Percentiles rank a stretch among this genome's conserved stretches.
phyloP scores from a whole-genome alignment of 495 filamentous ascomycete species.

The Penicillium nucicola region DNA sequence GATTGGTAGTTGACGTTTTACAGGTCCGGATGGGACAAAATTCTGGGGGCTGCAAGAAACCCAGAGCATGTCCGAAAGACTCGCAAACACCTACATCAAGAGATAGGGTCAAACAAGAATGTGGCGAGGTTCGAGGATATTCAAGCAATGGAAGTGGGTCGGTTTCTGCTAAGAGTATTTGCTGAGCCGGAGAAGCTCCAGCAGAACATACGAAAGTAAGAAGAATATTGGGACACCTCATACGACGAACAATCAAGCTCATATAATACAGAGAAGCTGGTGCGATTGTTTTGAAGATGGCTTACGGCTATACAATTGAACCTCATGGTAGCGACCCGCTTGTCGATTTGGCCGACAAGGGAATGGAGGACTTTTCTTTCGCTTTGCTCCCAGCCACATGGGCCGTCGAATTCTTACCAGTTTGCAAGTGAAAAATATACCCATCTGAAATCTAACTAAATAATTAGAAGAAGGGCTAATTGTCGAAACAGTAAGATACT shows the following conservation, averaged over 20 bases:
- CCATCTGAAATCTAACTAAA: too few species aligned
- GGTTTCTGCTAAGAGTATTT: conserved; percentile 38
- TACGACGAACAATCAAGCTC: too few species aligned
- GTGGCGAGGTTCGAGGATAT: conserved; percentile 28
- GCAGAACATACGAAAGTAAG: conserved; percentile 35
- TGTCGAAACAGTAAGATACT: conserved; percentile 26
- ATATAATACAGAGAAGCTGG: conserved; percentile 28
- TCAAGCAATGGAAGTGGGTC: conserved; percentile 33
- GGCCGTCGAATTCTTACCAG: conserved; percentile 41
- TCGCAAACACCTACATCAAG: conserved; percentile 32
- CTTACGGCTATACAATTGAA: conserved; percentile 49
- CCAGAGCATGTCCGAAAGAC: conserved; percentile 24
- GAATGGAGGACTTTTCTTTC: conserved; percentile 35
- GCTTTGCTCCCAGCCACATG: conserved; percentile 37
- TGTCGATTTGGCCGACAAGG: conserved; percentile 34
- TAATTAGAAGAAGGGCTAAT: too few species aligned
- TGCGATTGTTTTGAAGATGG: conserved; percentile 42
- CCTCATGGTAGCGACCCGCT: conserved; percentile 38
- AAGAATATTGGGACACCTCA: background rate
- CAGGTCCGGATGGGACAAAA: conserved; percentile 23
- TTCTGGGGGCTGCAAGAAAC: conserved; percentile 24
- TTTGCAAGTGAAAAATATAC: too few species aligned
- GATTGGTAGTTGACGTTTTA: background rate
- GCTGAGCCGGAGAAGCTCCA: conserved; percentile 31
- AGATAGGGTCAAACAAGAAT: conserved; percentile 28